Conservation (phyloP, 768 basidiomycete species). For the Suillus subalutaceus region DNA sequence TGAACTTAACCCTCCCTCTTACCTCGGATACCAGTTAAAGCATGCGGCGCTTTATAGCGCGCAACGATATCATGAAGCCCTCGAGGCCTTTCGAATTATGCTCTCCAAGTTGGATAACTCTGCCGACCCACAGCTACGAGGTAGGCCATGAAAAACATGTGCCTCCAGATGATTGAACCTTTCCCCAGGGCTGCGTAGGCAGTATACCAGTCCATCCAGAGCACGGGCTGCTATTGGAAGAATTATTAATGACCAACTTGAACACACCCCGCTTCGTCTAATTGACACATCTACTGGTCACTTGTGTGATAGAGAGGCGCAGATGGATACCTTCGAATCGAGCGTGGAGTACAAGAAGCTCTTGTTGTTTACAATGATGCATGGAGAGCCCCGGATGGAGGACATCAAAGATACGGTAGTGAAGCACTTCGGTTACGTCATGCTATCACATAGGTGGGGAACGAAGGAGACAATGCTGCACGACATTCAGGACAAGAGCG, state of each 20-base stretch:
- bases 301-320: neutral
- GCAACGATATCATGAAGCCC: neutral
- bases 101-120: neutral
- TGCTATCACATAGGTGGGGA: conserved; percentile 1
- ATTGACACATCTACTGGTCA: neutral
- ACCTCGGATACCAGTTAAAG: neutral
- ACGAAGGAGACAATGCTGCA: neutral
- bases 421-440: neutral
- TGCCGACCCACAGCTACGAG: neutral
- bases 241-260: neutral
- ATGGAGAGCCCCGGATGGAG: no score
- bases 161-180: neutral
- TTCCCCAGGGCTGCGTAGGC: neutral
- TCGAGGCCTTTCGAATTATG: neutral
- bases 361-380: neutral
- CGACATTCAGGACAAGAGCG: neutral
- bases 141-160: neutral
- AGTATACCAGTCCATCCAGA: neutral
- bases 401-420: neutral
- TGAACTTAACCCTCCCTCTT: neutral
- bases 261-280: neutral
- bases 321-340: neutral
- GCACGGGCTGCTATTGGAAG: neutral
- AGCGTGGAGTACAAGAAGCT: neutral
- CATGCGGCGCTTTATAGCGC: neutral